These are phyloP conservation scores for Cryptococcus deneoformans DNA, from an alignment of 1,284 basidiomycete species.

Conservation along the genomic window DNA sequence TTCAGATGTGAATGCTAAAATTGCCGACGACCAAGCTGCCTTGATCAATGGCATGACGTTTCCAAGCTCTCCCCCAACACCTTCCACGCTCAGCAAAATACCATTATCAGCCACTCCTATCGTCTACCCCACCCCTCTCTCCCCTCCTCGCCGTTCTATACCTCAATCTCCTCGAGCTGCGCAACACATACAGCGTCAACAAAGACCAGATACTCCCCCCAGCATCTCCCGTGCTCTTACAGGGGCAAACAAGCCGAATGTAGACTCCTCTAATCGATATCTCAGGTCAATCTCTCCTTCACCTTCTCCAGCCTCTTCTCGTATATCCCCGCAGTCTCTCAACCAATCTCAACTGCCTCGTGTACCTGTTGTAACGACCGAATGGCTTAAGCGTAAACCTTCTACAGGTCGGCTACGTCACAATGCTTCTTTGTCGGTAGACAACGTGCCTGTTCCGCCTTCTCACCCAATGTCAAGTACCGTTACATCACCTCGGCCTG, in stretches of 20 bases:
- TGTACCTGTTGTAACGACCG: constrained; percentile 14
- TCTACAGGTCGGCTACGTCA: constrained; percentile 4
- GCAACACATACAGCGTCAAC: neutral
- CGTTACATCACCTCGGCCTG: neutral
- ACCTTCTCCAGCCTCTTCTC: neutral
- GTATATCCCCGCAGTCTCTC: neutral
- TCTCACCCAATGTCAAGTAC: neutral
- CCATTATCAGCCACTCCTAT: constrained; percentile 1
- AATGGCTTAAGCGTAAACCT: constrained; percentile 26
- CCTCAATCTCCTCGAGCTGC: constrained; percentile 15
- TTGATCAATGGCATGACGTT: neutral
- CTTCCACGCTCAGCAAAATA: constrained; percentile 7
- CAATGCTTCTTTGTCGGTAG: constrained; percentile 7
- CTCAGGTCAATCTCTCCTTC: neutral
- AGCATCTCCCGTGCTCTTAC: too few relatives aligned
- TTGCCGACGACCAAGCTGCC: constrained; percentile 7
- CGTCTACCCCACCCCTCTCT: constrained; percentile 25
- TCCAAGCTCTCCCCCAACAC: constrained; percentile 12
- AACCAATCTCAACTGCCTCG: neutral
- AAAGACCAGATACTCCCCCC: too few relatives aligned
- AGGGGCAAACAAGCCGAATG: too few relatives aligned
- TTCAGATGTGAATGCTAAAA: constrained; percentile 6
- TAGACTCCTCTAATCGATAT: too few relatives aligned
- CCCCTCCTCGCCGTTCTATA: constrained; percentile 26
- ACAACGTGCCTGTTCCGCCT: neutral